These are phyloP conservation scores for Boletus sp. DNA, from an alignment of 1,284 basidiomycete species.

Conservation along the genomic window DNA sequence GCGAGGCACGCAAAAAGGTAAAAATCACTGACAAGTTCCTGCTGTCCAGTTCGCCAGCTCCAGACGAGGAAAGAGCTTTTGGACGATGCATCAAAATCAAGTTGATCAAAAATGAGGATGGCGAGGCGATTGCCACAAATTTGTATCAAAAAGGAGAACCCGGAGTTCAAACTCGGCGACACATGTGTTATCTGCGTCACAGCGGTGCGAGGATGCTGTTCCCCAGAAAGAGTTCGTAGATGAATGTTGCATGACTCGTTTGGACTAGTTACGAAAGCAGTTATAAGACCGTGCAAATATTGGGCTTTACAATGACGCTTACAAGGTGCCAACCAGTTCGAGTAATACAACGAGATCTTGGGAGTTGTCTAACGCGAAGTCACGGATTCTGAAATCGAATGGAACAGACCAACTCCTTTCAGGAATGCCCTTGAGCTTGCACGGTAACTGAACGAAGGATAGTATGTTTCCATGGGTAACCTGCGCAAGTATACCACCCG, in stretches of 20 bases:
- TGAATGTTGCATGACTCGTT: conserved; percentile 22
- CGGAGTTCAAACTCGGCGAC: neutral
- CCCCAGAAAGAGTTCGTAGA: conserved; percentile 28
- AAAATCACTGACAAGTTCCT: conserved; percentile 35
- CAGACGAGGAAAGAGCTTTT: conserved; percentile 41
- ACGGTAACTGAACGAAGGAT: conserved; percentile 45
- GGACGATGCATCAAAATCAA: conserved; percentile 1
- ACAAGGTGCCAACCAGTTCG: conserved; percentile 31
- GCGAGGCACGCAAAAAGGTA: neutral
- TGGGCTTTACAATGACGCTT: conserved; percentile 4
- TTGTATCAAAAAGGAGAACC: conserved; percentile 25
- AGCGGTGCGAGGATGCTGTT: conserved; percentile 22
- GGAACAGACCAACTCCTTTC: conserved; percentile 45
- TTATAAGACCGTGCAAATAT: conserved; percentile 3
- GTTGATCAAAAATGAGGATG: conserved; percentile 18
- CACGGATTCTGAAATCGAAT: conserved; percentile 44
- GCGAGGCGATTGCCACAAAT: conserved; percentile 28
- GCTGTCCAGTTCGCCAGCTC: conserved; percentile 53
- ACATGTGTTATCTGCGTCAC: conserved; percentile 15
- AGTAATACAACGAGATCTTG: conserved; percentile 57
- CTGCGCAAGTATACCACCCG: conserved; percentile 56
- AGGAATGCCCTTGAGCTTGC: conserved; percentile 44
- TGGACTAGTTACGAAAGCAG: neutral
- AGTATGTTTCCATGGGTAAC: conserved; percentile 29
- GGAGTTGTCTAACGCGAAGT: conserved; percentile 60